Percentiles rank a stretch among this genome's conserved stretches.
Conservation (phyloP, 208 protist genomes). For the Trypanosoma congolense region DNA sequence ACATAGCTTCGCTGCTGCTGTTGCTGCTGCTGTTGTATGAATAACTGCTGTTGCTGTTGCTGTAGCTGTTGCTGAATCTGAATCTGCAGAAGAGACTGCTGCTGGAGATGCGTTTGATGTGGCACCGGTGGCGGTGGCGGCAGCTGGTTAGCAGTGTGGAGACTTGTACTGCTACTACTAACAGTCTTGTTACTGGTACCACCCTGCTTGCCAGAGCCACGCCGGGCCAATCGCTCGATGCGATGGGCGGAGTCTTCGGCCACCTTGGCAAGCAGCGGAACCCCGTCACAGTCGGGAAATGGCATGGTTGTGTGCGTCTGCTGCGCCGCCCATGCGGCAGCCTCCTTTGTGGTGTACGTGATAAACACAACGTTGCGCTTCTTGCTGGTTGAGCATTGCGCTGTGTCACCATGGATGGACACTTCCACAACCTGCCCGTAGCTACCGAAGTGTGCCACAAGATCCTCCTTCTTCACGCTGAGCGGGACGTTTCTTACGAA, state of each 20-base stretch:
- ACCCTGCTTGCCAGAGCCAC: constrained; percentile 4
- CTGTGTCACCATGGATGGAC: constrained; percentile 66
- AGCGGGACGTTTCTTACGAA: constrained; percentile 71
- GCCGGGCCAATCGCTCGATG: constrained; percentile 57
- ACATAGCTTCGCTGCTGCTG: neutral
- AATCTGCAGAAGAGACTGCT: neutral
- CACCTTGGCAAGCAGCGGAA: constrained; percentile 72
- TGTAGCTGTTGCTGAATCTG: neutral
- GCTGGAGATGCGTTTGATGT: neutral
- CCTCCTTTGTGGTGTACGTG: constrained; percentile 65
- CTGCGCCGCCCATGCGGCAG: constrained; percentile 41
- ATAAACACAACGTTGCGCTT: constrained; percentile 68
- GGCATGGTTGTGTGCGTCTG: constrained; percentile 56
- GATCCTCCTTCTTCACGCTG: constrained; percentile 30
- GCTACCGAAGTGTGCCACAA: constrained; percentile 42
- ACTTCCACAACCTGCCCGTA: constrained; percentile 69
- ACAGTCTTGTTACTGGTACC: neutral
- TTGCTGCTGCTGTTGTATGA: constrained; percentile 1
- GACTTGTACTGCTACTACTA: neutral
- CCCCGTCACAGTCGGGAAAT: constrained; percentile 55
- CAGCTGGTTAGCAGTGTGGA: neutral
- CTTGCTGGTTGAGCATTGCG: constrained; percentile 14
- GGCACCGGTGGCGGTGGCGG: too few species aligned
- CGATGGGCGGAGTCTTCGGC: constrained; percentile 66
- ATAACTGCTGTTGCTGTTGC: neutral